Evolutionary conservation across 306 rosid species (phyloP).

Genomic region (Potentilla sterilis): DNA sequence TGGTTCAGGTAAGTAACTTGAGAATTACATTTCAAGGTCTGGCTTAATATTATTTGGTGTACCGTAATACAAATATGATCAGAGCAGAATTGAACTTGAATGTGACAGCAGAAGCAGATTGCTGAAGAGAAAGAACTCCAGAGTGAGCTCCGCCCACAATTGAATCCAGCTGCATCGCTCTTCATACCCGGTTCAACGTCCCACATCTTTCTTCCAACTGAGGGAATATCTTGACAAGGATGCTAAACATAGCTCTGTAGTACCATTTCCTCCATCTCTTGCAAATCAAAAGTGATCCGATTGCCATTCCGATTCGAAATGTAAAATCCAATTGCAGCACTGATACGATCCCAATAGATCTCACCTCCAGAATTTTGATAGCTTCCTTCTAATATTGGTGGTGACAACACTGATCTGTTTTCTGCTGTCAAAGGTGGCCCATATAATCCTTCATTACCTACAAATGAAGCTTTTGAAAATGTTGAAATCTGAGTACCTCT

Average conservation of each 20-base stretch:
- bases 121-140: too few relatives aligned
- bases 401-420: neutral
- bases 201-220: neutral
- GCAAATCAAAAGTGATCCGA: neutral
- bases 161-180: too few relatives aligned
- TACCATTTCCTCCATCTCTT: neutral
- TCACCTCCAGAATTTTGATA: neutral
- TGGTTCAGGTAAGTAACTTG: too few relatives aligned
- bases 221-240: neutral
- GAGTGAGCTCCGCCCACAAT: too few relatives aligned
- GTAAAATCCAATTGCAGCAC: neutral
- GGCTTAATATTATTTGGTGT: too few relatives aligned
- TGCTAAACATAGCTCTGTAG: neutral
- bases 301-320: neutral
- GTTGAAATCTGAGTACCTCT: neutral
- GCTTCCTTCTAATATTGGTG: too few relatives aligned
- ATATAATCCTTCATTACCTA: conserved; percentile 27
- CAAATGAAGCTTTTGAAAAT: neutral
- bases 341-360: neutral
- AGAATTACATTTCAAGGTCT: too few relatives aligned
- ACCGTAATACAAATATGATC: too few relatives aligned
- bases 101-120: too few relatives aligned
- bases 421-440: conserved; percentile 24
- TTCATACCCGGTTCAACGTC: too few relatives aligned
- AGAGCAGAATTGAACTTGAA: too few relatives aligned